phyloP scores from a whole-genome alignment of 2,329 filamentous ascomycete species.

The Orbilia blumenaviensis region DNA sequence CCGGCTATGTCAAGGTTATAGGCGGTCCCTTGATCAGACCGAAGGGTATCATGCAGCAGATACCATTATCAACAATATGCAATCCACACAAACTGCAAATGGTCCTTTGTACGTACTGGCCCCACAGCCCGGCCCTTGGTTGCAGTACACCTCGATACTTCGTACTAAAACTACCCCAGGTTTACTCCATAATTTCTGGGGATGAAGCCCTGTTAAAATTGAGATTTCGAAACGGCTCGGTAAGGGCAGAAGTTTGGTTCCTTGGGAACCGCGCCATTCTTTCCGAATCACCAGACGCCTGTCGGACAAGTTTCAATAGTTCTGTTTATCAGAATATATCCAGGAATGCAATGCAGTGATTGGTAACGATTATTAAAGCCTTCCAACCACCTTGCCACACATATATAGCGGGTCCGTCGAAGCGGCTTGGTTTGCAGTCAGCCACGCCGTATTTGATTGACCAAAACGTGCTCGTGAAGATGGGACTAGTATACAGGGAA shows the following conservation, averaged over 20 bases:
- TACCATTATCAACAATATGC: slow-evolving; percentile 37
- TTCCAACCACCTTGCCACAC: slow-evolving; percentile 25
- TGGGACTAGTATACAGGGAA: slow-evolving; percentile 37
- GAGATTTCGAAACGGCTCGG: slow-evolving; percentile 46
- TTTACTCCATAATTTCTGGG: slow-evolving; percentile 51
- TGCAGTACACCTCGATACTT: slow-evolving; percentile 27
- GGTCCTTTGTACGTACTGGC: not conserved
- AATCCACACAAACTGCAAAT: slow-evolving; percentile 18
- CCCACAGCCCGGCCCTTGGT: slow-evolving; percentile 36
- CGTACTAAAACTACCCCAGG: slow-evolving; percentile 45
- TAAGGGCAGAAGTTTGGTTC: slow-evolving; percentile 26
- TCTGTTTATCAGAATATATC: slow-evolving; percentile 7
- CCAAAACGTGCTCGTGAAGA: slow-evolving; percentile 31
- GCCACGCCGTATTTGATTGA: slow-evolving; percentile 39
- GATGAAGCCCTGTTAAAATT: slow-evolving; percentile 33
- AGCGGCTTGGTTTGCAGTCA: slow-evolving; percentile 21
- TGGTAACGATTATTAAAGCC: slow-evolving; percentile 10
- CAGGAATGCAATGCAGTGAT: not conserved
- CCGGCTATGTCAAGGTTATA: slow-evolving; percentile 50
- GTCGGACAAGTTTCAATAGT: slow-evolving; percentile 1
- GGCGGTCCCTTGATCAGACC: slow-evolving; percentile 47
- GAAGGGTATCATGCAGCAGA: slow-evolving; percentile 34
- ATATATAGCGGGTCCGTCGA: slow-evolving; percentile 1
- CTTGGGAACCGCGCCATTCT: slow-evolving; percentile 36
- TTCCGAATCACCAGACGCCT: slow-evolving; percentile 26